Percentiles rank a stretch among this genome's conserved stretches.
These are phyloP conservation scores for Pezicula carpinea DNA, from an alignment of 2,329 filamentous ascomycete species.

Conservation along the genomic window DNA sequence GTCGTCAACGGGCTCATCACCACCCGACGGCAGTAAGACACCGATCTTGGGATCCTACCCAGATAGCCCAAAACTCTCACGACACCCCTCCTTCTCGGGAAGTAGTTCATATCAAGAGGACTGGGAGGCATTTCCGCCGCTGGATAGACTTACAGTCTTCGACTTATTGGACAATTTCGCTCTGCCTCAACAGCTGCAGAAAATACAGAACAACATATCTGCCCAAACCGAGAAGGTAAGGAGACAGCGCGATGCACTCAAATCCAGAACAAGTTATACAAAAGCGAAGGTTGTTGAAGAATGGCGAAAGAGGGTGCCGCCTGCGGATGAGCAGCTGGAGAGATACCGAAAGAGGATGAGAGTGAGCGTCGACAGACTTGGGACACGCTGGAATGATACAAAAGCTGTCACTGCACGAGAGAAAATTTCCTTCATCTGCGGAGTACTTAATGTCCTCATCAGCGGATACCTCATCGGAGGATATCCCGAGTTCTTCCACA, in stretches of 20 bases:
- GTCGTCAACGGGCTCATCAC: conserved; percentile 43
- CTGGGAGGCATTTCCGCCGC: conserved; percentile 79
- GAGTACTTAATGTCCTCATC: conserved; percentile 95
- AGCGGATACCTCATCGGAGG: conserved; percentile 91
- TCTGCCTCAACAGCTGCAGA: conserved; percentile 84
- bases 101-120: conserved; percentile 84
- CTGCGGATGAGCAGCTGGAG: conserved; percentile 87
- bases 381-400: conserved; percentile 81
- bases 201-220: conserved; percentile 76
- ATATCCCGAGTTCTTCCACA: conserved; percentile 78
- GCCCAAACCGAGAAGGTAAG: conserved; percentile 82
- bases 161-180: conserved; percentile 94
- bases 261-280: conserved; percentile 71
- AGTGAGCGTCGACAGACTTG: conserved; percentile 80
- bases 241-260: conserved; percentile 75
- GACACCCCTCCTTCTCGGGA: conserved; percentile 76
- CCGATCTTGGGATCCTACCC: conserved; percentile 42
- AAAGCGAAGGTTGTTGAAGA: conserved; percentile 88
- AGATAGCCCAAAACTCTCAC: conserved; percentile 60
- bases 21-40: conserved; percentile 43
- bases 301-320: conserved; percentile 80
- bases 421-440: conserved; percentile 93
- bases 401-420: conserved; percentile 84
- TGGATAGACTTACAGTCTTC: conserved; percentile 86
- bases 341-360: conserved; percentile 87